Conservation (phyloP, 2,329 filamentous ascomycete genomes). For the Cladosporium austrohemisphaericum region DNA sequence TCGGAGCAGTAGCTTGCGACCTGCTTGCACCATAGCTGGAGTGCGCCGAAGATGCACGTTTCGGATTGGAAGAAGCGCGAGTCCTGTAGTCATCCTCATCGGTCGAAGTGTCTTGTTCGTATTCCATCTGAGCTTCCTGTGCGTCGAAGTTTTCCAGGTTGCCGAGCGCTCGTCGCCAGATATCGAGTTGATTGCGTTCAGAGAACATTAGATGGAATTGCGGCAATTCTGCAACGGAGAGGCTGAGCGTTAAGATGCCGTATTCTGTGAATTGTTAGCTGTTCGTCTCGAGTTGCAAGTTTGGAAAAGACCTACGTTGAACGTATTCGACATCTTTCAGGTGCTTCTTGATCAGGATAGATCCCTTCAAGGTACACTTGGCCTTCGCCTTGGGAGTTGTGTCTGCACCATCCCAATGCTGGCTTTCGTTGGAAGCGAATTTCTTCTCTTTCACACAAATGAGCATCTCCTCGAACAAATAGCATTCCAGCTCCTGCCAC, state of each 20-base stretch:
- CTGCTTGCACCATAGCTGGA: conserved; percentile 77
- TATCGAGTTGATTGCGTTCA: conserved; percentile 75
- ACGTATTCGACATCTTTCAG: conserved; percentile 78
- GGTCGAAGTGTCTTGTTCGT: conserved; percentile 73
- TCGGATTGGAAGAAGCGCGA: conserved; percentile 43
- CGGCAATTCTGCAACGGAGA: conserved; percentile 87
- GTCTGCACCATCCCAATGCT: conserved; percentile 55
- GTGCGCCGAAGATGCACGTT: conserved; percentile 75
- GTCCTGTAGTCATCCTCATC: conserved; percentile 77
- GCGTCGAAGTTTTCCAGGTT: conserved; percentile 72
- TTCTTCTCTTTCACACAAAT: conserved; percentile 99
- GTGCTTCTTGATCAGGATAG: conserved; percentile 97
- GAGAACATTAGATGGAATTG: conserved; percentile 91
- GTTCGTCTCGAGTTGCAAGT: not conserved
- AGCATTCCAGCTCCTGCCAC: conserved; percentile 98
- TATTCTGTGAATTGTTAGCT: conserved; percentile 57
- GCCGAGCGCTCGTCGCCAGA: conserved; percentile 82
- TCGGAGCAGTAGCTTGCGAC: conserved; percentile 82
- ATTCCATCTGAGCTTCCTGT: conserved; percentile 62
- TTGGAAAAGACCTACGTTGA: conserved; percentile 35
- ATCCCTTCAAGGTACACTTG: conserved; percentile 88
- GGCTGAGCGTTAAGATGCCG: conserved; percentile 78
- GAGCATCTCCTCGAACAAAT: conserved; percentile 96
- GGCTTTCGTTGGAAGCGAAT: conserved; percentile 43
- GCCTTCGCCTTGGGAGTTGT: conserved; percentile 52